Evolutionary conservation across 2,329 filamentous ascomycete genomes (phyloP).

Genomic region (Hymenoscyphus albidus): DNA sequence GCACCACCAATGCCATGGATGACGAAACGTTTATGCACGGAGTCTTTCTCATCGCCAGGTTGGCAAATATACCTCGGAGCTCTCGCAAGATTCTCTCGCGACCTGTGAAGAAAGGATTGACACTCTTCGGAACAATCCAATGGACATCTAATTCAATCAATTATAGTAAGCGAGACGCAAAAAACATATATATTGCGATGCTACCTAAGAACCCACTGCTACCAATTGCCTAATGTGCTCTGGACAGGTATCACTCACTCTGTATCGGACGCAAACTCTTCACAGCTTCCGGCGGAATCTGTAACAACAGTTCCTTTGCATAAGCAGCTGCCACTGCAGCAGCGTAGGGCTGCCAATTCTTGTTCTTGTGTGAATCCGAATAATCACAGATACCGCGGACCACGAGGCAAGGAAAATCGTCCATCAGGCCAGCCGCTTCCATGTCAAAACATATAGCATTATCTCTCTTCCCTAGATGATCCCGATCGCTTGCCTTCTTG

Average conservation of each 20-base stretch:
- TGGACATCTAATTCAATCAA: neutral
- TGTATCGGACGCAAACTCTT: neutral
- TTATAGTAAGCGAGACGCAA: too few species aligned
- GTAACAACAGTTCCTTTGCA: slow-evolving; percentile 10
- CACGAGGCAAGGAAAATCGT: slow-evolving; percentile 17
- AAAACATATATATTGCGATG: too few species aligned
- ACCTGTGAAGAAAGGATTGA: neutral
- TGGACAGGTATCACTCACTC: neutral
- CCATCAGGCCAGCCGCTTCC: slow-evolving; percentile 16
- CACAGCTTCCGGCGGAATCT: neutral
- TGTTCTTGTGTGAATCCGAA: slow-evolving; percentile 17
- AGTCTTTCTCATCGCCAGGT: neutral
- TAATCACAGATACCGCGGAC: slow-evolving; percentile 22
- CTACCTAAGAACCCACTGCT: too few species aligned
- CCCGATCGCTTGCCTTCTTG: slow-evolving; percentile 7
- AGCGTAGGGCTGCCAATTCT: slow-evolving; percentile 15
- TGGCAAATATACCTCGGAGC: neutral
- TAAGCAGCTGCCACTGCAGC: slow-evolving; percentile 15
- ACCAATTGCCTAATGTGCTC: too few species aligned
- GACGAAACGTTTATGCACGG: slow-evolving; percentile 20
- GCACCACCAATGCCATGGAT: slow-evolving; percentile 30
- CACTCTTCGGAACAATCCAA: neutral
- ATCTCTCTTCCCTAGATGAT: neutral
- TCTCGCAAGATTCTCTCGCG: neutral
- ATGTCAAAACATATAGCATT: slow-evolving; percentile 18